Conservation (phyloP, 2,329 filamentous ascomycete species). For the Blastomyces parvus region DNA sequence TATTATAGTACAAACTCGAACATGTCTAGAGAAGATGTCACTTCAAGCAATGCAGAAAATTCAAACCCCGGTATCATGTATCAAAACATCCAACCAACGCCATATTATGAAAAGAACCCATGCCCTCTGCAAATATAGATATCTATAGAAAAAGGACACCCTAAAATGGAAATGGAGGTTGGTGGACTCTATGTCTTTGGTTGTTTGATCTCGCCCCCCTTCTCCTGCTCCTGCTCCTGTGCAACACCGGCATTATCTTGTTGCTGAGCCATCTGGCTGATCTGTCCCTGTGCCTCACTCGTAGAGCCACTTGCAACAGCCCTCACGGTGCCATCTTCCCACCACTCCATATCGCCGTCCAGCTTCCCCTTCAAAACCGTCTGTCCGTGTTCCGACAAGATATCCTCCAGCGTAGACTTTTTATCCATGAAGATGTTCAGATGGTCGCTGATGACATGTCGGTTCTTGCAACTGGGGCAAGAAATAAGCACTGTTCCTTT, state of each 20-base stretch:
- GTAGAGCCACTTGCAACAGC: background rate
- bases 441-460: slow-evolving; percentile 89
- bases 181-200: background rate
- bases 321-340: slow-evolving; percentile 52
- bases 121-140: background rate
- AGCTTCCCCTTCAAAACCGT: slow-evolving; percentile 69
- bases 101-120: background rate
- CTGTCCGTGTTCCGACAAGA: slow-evolving; percentile 43
- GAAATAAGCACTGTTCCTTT: slow-evolving; percentile 78
- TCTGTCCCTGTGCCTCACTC: background rate
- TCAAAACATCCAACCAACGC: slow-evolving; percentile 1
- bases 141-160: background rate
- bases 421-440: slow-evolving; percentile 50
- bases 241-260: background rate
- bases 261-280: background rate
- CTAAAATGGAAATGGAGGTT: background rate
- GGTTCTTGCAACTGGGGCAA: slow-evolving; percentile 75
- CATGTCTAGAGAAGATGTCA: background rate
- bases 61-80: background rate
- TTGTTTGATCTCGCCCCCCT: background rate
- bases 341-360: slow-evolving; percentile 86
- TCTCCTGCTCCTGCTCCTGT: background rate
- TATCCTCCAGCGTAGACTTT: slow-evolving; percentile 35
- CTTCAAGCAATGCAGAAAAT: background rate
- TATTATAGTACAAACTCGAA: background rate